These are phyloP conservation scores for Haematococcus sp. DNA, from an alignment of 139 green algal species.

Conservation along the genomic window DNA sequence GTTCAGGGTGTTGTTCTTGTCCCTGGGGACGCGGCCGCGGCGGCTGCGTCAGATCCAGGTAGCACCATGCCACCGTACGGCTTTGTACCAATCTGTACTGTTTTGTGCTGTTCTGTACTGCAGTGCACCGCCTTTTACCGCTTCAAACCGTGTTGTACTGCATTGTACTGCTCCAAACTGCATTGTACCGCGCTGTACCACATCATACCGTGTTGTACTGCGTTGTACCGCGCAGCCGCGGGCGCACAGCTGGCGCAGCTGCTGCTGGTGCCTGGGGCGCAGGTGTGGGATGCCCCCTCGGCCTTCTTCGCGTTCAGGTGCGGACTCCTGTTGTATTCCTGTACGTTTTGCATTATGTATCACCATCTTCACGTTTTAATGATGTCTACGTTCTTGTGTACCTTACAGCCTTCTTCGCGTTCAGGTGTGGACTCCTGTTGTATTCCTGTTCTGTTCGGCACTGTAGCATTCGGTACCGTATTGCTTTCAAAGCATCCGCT, in stretches of 20 bases:
- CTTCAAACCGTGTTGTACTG: no score
- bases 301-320: slow-evolving; percentile 80
- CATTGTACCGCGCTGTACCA: no score
- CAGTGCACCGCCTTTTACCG: no score
- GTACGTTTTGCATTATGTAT: not conserved
- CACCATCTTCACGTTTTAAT: not conserved
- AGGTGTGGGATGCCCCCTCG: slow-evolving; percentile 63
- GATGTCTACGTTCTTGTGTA: no score
- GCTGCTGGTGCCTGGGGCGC: slow-evolving; percentile 4
- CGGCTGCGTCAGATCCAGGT: not conserved
- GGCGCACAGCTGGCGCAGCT: not conserved
- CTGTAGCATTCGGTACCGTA: no score
- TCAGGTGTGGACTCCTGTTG: not conserved
- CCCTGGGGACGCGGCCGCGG: not conserved
- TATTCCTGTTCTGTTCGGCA: no score
- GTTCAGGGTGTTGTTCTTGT: slow-evolving; percentile 68
- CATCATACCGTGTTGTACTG: no score
- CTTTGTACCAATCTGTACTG: no score
- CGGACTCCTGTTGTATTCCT: not conserved
- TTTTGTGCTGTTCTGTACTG: no score
- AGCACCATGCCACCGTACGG: not conserved
- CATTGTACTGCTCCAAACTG: no score
- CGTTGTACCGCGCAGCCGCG: not conserved
- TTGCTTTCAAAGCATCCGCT: no score
- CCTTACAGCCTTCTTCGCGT: not conserved